These are phyloP conservation scores for Nicotiana otophora DNA, from an alignment of 257 asterid genomes.

Conservation along the genomic window DNA sequence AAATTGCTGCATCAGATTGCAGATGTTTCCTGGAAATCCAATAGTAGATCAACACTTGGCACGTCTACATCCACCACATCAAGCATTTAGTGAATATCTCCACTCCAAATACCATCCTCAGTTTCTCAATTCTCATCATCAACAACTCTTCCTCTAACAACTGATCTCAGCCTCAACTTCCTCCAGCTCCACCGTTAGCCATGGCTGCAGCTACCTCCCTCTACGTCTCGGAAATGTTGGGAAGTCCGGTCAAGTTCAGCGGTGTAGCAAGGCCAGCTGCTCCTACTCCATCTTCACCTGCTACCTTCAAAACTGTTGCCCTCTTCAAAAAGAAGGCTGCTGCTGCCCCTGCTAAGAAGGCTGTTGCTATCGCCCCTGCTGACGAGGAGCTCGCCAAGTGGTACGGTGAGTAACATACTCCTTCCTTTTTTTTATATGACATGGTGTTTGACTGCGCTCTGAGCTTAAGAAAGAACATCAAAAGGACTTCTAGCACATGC, in stretches of 20 bases:
- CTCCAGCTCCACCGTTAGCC: not conserved
- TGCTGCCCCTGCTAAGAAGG: constrained; percentile 49
- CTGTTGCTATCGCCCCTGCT: constrained; percentile 41
- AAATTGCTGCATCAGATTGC: constrained; percentile 45
- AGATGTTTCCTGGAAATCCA: constrained; percentile 26
- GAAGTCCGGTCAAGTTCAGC: constrained; percentile 53
- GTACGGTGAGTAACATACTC: constrained; percentile 60
- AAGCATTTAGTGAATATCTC: constrained; percentile 30
- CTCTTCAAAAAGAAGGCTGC: constrained; percentile 67
- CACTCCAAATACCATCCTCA: constrained; percentile 7
- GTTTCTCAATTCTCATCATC: constrained; percentile 9
- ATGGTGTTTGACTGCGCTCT: too few species aligned
- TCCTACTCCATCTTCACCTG: constrained; percentile 46
- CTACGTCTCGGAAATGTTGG: constrained; percentile 71
- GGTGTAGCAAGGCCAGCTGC: constrained; percentile 54
- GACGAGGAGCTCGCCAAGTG: constrained; percentile 97
- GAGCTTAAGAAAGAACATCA: too few species aligned
- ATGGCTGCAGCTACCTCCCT: constrained; percentile 70
- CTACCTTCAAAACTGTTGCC: constrained; percentile 70
- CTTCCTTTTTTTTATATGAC: too few species aligned
- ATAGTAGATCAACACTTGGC: constrained; percentile 36
- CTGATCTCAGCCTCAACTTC: not conserved
- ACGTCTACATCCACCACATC: constrained; percentile 56
- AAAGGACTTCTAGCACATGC: too few species aligned
- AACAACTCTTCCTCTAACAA: not conserved